phyloP scores from a whole-genome alignment of 1,139 yeast genomes.

The Zhuliangozyma blackwelliae region DNA sequence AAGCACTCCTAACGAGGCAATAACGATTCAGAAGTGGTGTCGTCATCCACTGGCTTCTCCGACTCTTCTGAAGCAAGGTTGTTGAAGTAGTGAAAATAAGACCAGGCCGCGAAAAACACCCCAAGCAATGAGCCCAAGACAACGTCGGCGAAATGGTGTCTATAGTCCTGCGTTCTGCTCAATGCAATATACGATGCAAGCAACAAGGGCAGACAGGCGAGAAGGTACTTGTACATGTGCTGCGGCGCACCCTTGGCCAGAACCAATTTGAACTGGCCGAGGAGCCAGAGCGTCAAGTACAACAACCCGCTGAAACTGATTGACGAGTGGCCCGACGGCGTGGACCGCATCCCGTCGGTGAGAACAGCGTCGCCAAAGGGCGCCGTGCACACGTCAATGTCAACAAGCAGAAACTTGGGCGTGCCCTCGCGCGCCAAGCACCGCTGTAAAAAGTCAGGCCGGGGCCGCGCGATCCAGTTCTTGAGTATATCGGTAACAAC shows the following conservation, averaged over 20 bases:
- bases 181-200: conserved; percentile 52
- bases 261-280: conserved; percentile 43
- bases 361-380: conserved; percentile 49
- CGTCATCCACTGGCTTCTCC: conserved; percentile 11
- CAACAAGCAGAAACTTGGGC: conserved; percentile 33
- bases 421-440: conserved; percentile 50
- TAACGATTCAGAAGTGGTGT: conserved; percentile 4
- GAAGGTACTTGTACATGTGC: conserved; percentile 13
- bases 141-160: conserved; percentile 73
- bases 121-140: conserved; percentile 48
- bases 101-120: conserved; percentile 15
- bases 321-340: conserved; percentile 82
- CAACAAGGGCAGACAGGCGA: conserved; percentile 15
- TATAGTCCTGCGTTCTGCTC: conserved; percentile 66
- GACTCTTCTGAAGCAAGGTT: conserved; percentile 10
- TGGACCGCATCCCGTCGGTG: conserved; percentile 69
- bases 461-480: conserved; percentile 72
- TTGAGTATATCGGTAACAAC: conserved; percentile 64
- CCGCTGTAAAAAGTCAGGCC: conserved; percentile 75
- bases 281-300: conserved; percentile 60
- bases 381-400: conserved; percentile 30
- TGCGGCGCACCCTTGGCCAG: conserved; percentile 6
- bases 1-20: conserved; percentile 9
- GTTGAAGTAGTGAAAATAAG: conserved; percentile 44
- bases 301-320: conserved; percentile 63